phyloP scores from a whole-genome alignment of 2,329 filamentous ascomycete species.

The Fusarium sp. region DNA sequence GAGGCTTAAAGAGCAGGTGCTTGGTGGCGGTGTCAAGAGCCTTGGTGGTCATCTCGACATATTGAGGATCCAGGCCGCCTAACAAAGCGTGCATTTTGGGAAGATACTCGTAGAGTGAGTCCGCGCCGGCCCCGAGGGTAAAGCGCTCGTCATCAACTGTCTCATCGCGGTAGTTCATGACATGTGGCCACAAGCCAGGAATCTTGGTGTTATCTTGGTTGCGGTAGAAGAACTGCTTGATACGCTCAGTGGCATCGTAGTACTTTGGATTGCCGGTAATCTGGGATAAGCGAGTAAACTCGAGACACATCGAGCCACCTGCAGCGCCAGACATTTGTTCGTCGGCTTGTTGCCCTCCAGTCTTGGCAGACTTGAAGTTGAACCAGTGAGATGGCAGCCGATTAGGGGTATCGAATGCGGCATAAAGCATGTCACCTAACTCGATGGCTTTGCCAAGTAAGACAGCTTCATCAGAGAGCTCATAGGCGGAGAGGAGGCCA shows the following conservation, averaged over 20 bases:
- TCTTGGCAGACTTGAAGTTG: conserved; percentile 57
- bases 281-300: conserved; percentile 81
- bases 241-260: conserved; percentile 79
- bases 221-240: conserved; percentile 74
- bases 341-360: conserved; percentile 54
- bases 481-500: conserved; percentile 64
- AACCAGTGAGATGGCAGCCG: conserved; percentile 62
- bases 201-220: conserved; percentile 75
- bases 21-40: conserved; percentile 72
- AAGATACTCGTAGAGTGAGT: conserved; percentile 70
- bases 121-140: conserved; percentile 59
- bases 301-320: conserved; percentile 75
- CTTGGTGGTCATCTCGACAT: conserved; percentile 72
- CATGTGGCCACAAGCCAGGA: conserved; percentile 79
- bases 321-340: conserved; percentile 57
- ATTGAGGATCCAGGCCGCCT: conserved; percentile 72
- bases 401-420: conserved; percentile 66
- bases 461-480: conserved; percentile 60
- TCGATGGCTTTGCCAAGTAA: conserved; percentile 65
- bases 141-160: conserved; percentile 56
- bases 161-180: conserved; percentile 70
- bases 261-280: conserved; percentile 79
- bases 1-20: conserved; percentile 75
- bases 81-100: conserved; percentile 72
- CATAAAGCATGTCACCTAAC: conserved; percentile 65